A percentile compares a stretch with the other conserved stretches of the same genome.
Evolutionary conservation across 148 eudicot genomes (phyloP).

Genomic region (Rhododendron henanense): DNA sequence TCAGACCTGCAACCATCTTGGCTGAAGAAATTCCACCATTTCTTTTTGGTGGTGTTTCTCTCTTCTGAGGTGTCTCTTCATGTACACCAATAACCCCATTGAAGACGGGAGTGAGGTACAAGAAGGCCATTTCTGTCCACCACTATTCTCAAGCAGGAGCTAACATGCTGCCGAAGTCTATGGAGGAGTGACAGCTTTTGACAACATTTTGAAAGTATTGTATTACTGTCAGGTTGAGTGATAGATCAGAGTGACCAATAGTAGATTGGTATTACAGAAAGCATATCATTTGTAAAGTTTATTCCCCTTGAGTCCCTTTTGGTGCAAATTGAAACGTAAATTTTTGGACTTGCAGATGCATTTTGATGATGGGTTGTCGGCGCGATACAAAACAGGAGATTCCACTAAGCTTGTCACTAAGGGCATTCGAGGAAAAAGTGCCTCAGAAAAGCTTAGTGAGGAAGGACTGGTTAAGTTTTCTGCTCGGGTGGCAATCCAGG

Average conservation of each 20-base stretch:
- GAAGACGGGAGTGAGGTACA: not conserved
- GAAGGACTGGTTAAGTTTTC: slow-evolving; percentile 95
- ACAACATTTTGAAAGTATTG: not conserved
- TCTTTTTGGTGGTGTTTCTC: not conserved
- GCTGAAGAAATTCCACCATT: not conserved
- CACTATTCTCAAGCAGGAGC: too few relatives aligned
- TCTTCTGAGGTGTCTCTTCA: not conserved
- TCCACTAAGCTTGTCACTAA: slow-evolving; percentile 67
- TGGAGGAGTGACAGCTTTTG: not conserved
- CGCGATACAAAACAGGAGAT: slow-evolving; percentile 66
- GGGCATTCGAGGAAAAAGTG: slow-evolving; percentile 81
- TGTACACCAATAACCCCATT: not conserved
- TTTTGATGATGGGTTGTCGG: slow-evolving; percentile 92
- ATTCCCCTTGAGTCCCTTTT: not conserved
- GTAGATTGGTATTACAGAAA: not conserved
- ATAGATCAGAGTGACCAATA: not conserved
- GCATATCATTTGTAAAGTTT: not conserved
- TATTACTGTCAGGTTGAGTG: not conserved
- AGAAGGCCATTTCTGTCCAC: not conserved
- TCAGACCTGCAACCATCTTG: not conserved
- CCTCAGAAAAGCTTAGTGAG: slow-evolving; percentile 87
- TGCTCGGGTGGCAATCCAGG: slow-evolving; percentile 94
- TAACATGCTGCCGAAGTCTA: not conserved
- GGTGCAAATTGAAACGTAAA: not conserved
- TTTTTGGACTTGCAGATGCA: slow-evolving; percentile 48